Percentiles rank a stretch among this genome's conserved stretches.
These are phyloP conservation scores for Aspergillus calidoustus DNA, from an alignment of 2,329 filamentous ascomycete genomes.

Conservation along the genomic window DNA sequence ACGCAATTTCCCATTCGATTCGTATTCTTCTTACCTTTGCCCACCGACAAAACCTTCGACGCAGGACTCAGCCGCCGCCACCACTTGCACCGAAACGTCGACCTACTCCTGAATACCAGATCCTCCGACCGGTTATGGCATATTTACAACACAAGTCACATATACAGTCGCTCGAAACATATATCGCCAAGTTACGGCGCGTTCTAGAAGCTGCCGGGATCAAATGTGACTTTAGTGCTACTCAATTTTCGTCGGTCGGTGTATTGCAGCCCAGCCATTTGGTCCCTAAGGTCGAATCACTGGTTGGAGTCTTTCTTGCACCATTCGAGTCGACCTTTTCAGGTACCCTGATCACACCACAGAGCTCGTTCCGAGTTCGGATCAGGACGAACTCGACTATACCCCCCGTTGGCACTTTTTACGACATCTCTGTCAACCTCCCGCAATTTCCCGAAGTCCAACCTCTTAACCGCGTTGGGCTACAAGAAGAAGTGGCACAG, in stretches of 20 bases:
- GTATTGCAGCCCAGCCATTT: constrained; percentile 14
- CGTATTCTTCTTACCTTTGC: constrained; percentile 78
- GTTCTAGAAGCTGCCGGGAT: constrained; percentile 41
- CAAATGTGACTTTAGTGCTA: constrained; percentile 30
- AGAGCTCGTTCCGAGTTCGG: constrained; percentile 43
- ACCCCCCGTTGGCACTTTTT: constrained; percentile 44
- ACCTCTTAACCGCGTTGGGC: constrained; percentile 38
- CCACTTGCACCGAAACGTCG: constrained; percentile 58
- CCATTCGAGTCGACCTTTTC: constrained; percentile 50
- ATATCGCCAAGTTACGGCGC: constrained; percentile 36
- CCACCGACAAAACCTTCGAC: constrained; percentile 73
- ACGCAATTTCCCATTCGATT: constrained; percentile 68
- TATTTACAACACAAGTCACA: constrained; percentile 56
- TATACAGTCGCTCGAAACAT: constrained; percentile 39
- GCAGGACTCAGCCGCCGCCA: constrained; percentile 66
- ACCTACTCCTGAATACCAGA: constrained; percentile 56
- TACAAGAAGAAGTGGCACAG: constrained; percentile 40
- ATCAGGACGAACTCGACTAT: constrained; percentile 41
- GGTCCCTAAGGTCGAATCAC: constrained; percentile 41
- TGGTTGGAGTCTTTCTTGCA: constrained; percentile 47
- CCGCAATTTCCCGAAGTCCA: constrained; percentile 37
- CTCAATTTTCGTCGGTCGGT: constrained; percentile 34
- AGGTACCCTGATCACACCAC: constrained; percentile 39
- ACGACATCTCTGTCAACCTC: constrained; percentile 41
- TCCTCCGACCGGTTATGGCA: constrained; percentile 63